A percentile compares a stretch with the other conserved stretches of the same genome.
phyloP scores from a whole-genome alignment of 1,284 basidiomycete species.

The Trametes sp. region DNA sequence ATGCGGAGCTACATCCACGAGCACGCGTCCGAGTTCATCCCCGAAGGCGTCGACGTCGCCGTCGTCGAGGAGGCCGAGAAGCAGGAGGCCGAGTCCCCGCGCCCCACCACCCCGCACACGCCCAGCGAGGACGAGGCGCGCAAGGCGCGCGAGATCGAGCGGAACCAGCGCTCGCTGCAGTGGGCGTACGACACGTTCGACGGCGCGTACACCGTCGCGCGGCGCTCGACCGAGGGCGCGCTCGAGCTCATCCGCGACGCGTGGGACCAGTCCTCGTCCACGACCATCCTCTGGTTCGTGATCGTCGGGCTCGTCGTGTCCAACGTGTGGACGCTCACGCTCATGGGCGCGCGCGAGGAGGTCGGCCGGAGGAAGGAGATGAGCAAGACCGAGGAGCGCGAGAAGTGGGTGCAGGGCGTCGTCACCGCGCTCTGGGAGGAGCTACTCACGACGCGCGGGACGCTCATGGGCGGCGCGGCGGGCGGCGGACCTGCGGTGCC shows the following conservation, averaged over 20 bases:
- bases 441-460: conserved; percentile 54
- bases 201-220: conserved; percentile 74
- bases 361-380: conserved; percentile 61
- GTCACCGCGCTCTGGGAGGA: conserved; percentile 76
- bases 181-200: conserved; percentile 88
- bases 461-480: conserved; percentile 13
- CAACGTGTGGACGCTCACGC: conserved; percentile 77
- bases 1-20: conserved; percentile 91
- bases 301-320: conserved; percentile 77
- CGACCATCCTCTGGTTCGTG: conserved; percentile 74
- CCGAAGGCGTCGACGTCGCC: conserved; percentile 75
- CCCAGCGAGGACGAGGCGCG: conserved; percentile 43
- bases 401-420: conserved; percentile 76
- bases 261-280: conserved; percentile 75
- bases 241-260: conserved; percentile 78
- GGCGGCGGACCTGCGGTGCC: conserved; percentile 1
- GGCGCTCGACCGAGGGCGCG: conserved; percentile 70
- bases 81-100: conserved; percentile 27
- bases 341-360: conserved; percentile 64
- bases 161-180: conserved; percentile 76
- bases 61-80: conserved; percentile 48
- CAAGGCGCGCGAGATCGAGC: conserved; percentile 69
- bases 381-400: conserved; percentile 67
- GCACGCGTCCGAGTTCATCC: conserved; percentile 89
- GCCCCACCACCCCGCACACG: conserved; percentile 21